Conservation (phyloP, 768 basidiomycete species). For the Boletus rubescentipes region DNA sequence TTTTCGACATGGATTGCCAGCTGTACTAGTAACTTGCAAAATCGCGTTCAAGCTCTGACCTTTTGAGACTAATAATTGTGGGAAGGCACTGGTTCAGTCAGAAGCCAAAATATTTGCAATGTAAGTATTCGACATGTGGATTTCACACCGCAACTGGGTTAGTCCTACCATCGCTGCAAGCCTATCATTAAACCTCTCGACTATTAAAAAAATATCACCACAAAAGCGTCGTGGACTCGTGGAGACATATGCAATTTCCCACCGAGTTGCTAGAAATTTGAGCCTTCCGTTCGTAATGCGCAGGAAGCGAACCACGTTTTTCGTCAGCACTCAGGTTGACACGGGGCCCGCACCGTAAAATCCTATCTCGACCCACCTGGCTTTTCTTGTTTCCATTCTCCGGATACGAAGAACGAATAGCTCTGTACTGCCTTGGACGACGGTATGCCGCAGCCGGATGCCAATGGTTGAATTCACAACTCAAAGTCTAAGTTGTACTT, state of each 20-base stretch:
- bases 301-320: not conserved
- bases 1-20: no score
- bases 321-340: not conserved
- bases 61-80: no score
- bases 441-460: no score
- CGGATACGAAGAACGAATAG: not conserved
- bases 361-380: not conserved
- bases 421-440: not conserved
- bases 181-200: not conserved
- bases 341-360: not conserved
- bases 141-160: no score
- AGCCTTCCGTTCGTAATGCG: not conserved
- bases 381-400: slow-evolving; percentile 9
- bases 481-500: no score
- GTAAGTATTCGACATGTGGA: no score
- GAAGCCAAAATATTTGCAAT: no score
- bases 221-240: not conserved
- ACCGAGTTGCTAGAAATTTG: not conserved
- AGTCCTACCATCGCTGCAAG: not conserved
- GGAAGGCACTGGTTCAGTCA: no score
- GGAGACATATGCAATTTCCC: not conserved
- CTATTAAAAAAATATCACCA: not conserved
- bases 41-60: no score
- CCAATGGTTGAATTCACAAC: not conserved
- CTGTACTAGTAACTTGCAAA: no score